Evolutionary conservation across 164 flowering plant genomes (phyloP), one percentile per base, ranked within the genome.

Genomic region (Pachysandra terminalis): DNA sequence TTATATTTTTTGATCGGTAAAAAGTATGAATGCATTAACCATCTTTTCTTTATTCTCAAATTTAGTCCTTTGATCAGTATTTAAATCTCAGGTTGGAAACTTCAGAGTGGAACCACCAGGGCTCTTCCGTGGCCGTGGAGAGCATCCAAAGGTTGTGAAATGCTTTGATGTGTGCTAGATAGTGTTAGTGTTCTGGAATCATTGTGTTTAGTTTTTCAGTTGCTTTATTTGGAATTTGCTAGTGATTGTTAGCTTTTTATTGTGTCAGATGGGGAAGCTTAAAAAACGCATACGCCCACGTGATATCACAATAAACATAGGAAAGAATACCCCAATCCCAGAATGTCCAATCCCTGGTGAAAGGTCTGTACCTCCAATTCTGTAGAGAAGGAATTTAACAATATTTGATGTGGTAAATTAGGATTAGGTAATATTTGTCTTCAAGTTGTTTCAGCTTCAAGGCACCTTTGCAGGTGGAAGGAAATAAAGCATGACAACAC

Each of bases 61-160:
- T 19, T 32, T 55, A 51, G 35, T 61, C 53, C n/a, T 49, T 65
- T 54, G 54, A 45, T 41, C 22, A 40, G 70, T 17, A 52, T 68
- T 49, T 78, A 40, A n/a, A 70, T 76, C 53, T 74, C 81, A 96
- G 99, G 99, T 96, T 65, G 99, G 99, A 56, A 96, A 96, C 79
- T 93, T 96, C 75, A 85, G 99, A 75, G 99, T 93, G 67, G 99
- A 96, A 74, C 99, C 99, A 35, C 99, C 99, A 76, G 99, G 98
- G 60, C 80, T 96, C 69, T 96, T 96, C 69, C 86, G 99, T 71
- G 99, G 99, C 51, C 97, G 99, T 66, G 99, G 99, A 68, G 98
- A 96, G 79, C 99, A 96, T 78, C 99, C 99, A 53, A 96, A 96
- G 99, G 99, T 92, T 57, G 25, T 41, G 22, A 37, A 23, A 68